phyloP scores from a whole-genome alignment of 179 eudicot genomes.

The Monotropa hypopitys region DNA sequence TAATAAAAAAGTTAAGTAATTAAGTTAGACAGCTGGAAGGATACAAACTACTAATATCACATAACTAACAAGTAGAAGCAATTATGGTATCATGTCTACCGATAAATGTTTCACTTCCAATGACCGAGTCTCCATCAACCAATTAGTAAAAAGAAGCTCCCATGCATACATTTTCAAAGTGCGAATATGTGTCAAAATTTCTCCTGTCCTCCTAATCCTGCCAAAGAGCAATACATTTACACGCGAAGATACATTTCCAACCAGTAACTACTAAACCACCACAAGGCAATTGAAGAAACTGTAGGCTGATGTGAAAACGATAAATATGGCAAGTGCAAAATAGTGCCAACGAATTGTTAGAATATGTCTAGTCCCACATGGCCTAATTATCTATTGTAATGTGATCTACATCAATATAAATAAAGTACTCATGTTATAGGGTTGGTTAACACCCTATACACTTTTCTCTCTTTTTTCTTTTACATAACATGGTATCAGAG shows the following conservation, averaged over 20 bases:
- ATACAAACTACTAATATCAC: not conserved
- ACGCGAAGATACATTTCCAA: not conserved
- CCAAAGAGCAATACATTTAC: conserved; percentile 4
- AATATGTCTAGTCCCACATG: too few relatives aligned
- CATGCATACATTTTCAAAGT: conserved; percentile 94
- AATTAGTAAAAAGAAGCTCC: conserved; percentile 69
- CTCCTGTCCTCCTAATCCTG: conserved; percentile 88
- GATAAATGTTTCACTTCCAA: conserved; percentile 73
- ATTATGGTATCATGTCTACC: conserved; percentile 29
- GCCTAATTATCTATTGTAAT: too few relatives aligned
- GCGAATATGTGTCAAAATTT: conserved; percentile 68
- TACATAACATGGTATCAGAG: too few relatives aligned
- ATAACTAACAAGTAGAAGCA: not conserved
- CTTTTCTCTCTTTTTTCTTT: too few relatives aligned
- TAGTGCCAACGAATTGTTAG: not conserved
- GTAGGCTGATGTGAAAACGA: not conserved
- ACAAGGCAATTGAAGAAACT: not conserved
- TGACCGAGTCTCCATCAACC: conserved; percentile 79
- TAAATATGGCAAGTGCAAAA: not conserved
- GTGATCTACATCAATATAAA: too few relatives aligned
- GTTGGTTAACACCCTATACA: too few relatives aligned
- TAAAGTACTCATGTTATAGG: too few relatives aligned
- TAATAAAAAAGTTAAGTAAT: conserved; percentile 14
- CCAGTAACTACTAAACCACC: not conserved
- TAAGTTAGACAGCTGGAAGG: not conserved